Evolutionary conservation across 2,329 filamentous ascomycete species (phyloP), one percentile per base, ranked within the genome.

Genomic region (Fusarium sp.): DNA sequence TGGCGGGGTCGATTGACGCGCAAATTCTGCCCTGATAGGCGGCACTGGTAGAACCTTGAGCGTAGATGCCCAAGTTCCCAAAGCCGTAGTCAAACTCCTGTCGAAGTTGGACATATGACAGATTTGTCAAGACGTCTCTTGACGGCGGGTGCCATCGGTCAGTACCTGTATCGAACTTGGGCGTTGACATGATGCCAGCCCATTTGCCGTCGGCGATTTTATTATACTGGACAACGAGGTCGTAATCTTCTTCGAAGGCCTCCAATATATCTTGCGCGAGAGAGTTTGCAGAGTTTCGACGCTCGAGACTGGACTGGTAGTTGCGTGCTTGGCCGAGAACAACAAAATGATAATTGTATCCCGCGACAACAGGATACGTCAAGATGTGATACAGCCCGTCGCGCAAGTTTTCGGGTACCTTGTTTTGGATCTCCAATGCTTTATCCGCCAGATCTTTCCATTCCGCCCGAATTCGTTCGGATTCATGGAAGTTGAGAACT

Each of bases 401-500:
- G 12, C 28, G 48, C 6, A 38, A 26, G 4, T 42, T 32, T n/a
- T 50, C 22, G n/a, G 22, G 25, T 31, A 28, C 8, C 9, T 32
- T 22, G 19, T 32, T 9, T 15, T 42, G 44, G 31, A 49, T 40
- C 25, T 15, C 35, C 26, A 40, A 28, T 6, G n/a, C 35, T 2
- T 40, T 28, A 11, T 39, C 13, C 2, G 39, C 38, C 9, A 51
- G 28, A 3, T 22, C 11, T 31, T 38, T 44, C 53, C 53, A 56
- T 5, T 24, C 29, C 7, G 35, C 15, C 7, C 88, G 77, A 2
- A 88, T 77, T 0, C 76, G 77, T 42, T 88, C 85, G 2, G 84
- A 85, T 75, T 90, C 87, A 62, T 85, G 81, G 71, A 88, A 89
- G 77, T 89, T 85, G 70, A 87, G 77, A 3, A 88, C 72, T 41